Evolutionary conservation across 2,329 filamentous ascomycete genomes (phyloP), one percentile per base, ranked within the genome.

Genomic region (Biscogniauxia mediterranea): DNA sequence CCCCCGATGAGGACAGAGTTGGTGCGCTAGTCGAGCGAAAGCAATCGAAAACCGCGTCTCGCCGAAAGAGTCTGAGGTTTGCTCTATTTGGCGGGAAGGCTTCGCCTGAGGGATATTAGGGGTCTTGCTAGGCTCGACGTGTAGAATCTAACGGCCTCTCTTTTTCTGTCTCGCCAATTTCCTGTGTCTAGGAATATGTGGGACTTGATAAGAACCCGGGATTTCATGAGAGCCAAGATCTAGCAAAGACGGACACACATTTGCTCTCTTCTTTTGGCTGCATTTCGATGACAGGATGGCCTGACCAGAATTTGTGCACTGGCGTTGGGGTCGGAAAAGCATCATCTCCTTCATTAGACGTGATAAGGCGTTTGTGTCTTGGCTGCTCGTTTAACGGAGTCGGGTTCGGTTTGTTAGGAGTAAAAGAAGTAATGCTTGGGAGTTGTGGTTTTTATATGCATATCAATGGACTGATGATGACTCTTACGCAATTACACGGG

Each of bases 61-160:
- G 70, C 28, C 67, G 71, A 46, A 73, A 66, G 62, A 74, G 72
- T 54, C 64, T 71, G 26, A 68, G 69, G 15, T 71, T 71, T 55
- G 61, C 65, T 7, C 62, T 74, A 7, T 74, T 74, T 65, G 68
- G 69, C 21, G 63, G 65, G 52, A 70, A 62, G 49, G 28, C 62
- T 5, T 20, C 60, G 46, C 55, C 20, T 56, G 2, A 62, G 54
- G 55, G 54, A 8, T 20, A 55, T 38, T 32, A 55, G 53, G 55
- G 49, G 38, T 28, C 25, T 56, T 3, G 57, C 52, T 26, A 54
- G 57, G 32, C 9, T 57, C n/a, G 53, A 23, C 13, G 51, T 49
- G 13, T 60, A 28, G 52, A 26, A 15, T 54, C 19, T 2, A 59
- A 52, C 26, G 49, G 21, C 50, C 32, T 49, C 8, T 46, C 17